These are phyloP conservation scores for Fusarium robinianum DNA, from an alignment of 2,329 filamentous ascomycete genomes.

Conservation along the genomic window DNA sequence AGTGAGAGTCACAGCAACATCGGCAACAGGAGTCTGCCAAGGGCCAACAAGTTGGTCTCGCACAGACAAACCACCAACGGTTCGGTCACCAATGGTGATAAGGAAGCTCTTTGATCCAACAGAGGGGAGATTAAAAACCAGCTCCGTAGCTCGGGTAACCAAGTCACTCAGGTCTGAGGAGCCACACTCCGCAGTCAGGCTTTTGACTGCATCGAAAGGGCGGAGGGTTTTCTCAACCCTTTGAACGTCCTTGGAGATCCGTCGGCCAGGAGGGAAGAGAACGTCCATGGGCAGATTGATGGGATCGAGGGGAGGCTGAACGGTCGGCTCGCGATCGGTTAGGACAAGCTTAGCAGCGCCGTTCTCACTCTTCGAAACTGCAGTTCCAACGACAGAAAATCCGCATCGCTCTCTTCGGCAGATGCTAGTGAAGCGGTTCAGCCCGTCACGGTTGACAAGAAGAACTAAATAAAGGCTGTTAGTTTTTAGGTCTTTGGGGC, in stretches of 20 bases:
- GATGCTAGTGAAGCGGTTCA: conserved; percentile 75
- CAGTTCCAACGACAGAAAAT: conserved; percentile 87
- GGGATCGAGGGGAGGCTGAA: conserved; percentile 66
- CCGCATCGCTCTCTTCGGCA: conserved; percentile 84
- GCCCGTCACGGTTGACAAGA: conserved; percentile 77
- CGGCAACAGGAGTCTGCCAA: conserved; percentile 93
- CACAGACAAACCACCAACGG: conserved; percentile 84
- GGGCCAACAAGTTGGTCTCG: conserved; percentile 96
- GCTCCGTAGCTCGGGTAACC: conserved; percentile 66
- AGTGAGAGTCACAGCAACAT: conserved; percentile 90
- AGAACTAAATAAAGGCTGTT: too few relatives aligned
- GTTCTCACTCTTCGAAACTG: conserved; percentile 62
- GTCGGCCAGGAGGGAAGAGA: conserved; percentile 72
- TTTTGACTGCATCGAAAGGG: conserved; percentile 69
- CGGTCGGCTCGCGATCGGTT: conserved; percentile 76
- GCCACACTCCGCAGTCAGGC: conserved; percentile 68
- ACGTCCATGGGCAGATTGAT: conserved; percentile 90
- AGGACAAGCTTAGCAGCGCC: conserved; percentile 77
- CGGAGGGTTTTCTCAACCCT: conserved; percentile 58
- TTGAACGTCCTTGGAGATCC: conserved; percentile 36
- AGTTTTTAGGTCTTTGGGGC: too few relatives aligned
- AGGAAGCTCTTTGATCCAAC: conserved; percentile 98
- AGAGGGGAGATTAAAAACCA: conserved; percentile 82
- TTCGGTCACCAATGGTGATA: conserved; percentile 93
- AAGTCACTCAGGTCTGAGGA: conserved; percentile 46